Base-by-base conservation (phyloP, 1,284 basidiomycete species). In the Acaromyces ingoldii region DNA sequence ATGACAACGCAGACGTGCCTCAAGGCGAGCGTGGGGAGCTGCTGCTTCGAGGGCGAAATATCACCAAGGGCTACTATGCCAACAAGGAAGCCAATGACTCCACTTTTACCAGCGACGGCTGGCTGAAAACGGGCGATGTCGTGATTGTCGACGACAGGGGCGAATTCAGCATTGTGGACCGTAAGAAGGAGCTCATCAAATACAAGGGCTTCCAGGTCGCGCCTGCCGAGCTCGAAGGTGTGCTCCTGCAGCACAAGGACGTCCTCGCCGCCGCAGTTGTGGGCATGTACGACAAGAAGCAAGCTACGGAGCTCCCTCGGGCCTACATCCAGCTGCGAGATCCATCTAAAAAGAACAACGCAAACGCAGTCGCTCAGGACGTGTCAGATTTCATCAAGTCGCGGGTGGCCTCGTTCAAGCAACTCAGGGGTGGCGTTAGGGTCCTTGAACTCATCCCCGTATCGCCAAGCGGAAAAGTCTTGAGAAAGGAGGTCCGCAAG, bases 41-140 rank as follows among this genome's bases (percentile, higher is more conserved):
- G 25, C 55, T 48, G 13, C 52, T 66, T 38, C 49, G 53, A n/a
- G 64, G 58, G 30, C 24, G 39, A 6, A 64, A 66, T 40, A 53
- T 66, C 22, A 57, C 52, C 26, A 36, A 51, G 15, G 62, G 64
- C 19, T 66, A 66, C 33, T 46, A 59, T 6, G 37, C 42, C 40
- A 66, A 66, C 24, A 15, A 53, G 1, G 39, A 55, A 22, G 67
- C 64, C 2, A 75, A 79, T 2, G 77, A 74, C 38, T 90, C 90
- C 11, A 83, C 90, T 11, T 76, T 97, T 69, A 88, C 67, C 3
- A 9, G 31, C 4, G 70, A 70, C 33, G 62, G 66, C 6, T 72
- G 63, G 56, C 55, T 69, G 49, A 64, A 59, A 49, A 69, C 68
- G 1, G 70, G 70, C 19, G 70, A 72, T 43, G 49, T 72, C 19